phyloP scores from a whole-genome alignment of 768 basidiomycete species.

The Mrakia hoshinonis region DNA sequence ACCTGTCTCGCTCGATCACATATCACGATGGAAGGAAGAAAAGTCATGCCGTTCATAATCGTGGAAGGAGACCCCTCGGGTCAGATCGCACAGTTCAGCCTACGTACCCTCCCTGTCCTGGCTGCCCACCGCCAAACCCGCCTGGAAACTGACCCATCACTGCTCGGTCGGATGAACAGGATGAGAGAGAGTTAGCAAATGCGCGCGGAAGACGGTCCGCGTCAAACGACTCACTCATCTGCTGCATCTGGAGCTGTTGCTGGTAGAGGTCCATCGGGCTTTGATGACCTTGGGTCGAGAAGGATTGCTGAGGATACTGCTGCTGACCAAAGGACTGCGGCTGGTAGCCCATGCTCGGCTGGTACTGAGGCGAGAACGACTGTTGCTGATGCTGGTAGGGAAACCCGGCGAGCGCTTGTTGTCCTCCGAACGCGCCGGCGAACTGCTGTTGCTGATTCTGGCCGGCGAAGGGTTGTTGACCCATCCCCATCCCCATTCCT shows the following conservation, averaged over 20 bases:
- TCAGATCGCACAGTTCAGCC: not conserved
- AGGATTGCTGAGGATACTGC: not conserved
- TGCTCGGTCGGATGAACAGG: not conserved
- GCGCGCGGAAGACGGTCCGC: not conserved
- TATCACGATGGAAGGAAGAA: not conserved
- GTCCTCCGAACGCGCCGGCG: not conserved
- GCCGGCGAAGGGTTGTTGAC: not conserved
- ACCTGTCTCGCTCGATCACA: not conserved
- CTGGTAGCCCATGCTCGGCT: not conserved
- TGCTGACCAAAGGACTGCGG: not conserved
- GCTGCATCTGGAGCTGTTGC: slow-evolving; percentile 12
- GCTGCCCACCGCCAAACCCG: not conserved
- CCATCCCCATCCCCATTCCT: not conserved
- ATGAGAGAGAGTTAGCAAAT: no score
- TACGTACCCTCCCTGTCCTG: not conserved
- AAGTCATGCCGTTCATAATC: not conserved
- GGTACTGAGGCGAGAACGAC: not conserved
- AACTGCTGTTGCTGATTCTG: not conserved
- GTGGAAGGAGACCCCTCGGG: not conserved
- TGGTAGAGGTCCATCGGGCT: not conserved
- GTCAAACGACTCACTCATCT: not conserved
- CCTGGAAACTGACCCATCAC: slow-evolving; percentile 1
- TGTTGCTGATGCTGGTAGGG: no score
- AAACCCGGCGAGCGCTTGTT: not conserved
- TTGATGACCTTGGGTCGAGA: not conserved